These are phyloP conservation scores for Sporodiniella umbellata DNA, from an alignment of 371 early-diverging fungal species.

Conservation along the genomic window DNA sequence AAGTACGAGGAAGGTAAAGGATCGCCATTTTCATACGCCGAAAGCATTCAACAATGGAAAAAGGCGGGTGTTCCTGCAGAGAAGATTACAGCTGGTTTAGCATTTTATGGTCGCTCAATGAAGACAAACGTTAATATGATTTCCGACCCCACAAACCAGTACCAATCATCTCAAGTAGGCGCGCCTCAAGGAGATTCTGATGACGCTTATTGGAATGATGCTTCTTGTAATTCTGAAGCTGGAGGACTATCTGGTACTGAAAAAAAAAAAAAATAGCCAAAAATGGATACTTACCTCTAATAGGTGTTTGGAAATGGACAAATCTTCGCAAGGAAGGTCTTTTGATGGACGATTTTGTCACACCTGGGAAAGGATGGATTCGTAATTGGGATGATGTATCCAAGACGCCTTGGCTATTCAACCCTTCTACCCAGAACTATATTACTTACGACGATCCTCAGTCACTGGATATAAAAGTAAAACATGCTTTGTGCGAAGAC, in stretches of 20 bases:
- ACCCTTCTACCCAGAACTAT: conserved; percentile 45
- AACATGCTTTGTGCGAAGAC: conserved; percentile 46
- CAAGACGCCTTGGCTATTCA: conserved; percentile 74
- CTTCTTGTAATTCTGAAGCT: conserved; percentile 33
- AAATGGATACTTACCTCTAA: background rate
- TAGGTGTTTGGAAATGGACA: conserved; percentile 62
- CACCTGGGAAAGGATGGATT: conserved; percentile 47
- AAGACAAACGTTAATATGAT: conserved; percentile 51
- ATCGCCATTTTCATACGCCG: conserved; percentile 48
- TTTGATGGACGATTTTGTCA: conserved; percentile 32
- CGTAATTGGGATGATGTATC: conserved; percentile 62
- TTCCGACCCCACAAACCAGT: conserved; percentile 26
- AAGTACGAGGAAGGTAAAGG: conserved; percentile 38
- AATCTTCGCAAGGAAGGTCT: conserved; percentile 56
- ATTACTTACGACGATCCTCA: conserved; percentile 67
- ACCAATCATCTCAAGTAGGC: conserved; percentile 28
- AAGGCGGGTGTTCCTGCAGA: conserved; percentile 57
- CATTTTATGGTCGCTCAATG: conserved; percentile 68
- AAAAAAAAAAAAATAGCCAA: background rate
- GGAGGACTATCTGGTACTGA: conserved; percentile 34
- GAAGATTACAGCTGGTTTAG: conserved; percentile 66
- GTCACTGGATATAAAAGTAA: conserved; percentile 57
- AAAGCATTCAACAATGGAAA: conserved; percentile 58
- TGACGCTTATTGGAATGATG: conserved; percentile 45
- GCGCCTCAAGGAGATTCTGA: conserved; percentile 54